Percentiles rank a stretch among this genome's conserved stretches.
These are phyloP conservation scores for Fraxinus platypoda DNA, from an alignment of 305 asterid species.

Conservation along the genomic window DNA sequence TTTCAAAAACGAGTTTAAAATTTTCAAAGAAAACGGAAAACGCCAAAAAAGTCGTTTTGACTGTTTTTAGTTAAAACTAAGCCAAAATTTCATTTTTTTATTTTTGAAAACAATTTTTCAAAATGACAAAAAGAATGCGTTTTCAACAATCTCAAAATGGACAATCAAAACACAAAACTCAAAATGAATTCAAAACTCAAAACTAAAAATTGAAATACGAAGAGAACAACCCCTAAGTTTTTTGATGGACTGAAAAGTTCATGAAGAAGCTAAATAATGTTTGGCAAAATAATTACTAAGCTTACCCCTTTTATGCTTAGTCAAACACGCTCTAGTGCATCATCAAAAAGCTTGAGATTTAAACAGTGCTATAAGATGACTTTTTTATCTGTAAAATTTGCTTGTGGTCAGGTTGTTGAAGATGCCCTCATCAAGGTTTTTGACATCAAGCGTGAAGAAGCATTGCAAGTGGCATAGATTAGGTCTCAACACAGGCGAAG, in stretches of 20 bases:
- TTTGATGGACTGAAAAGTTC: neutral
- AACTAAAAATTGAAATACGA: no score
- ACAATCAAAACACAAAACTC: no score
- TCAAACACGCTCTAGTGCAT: neutral
- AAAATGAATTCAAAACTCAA: no score
- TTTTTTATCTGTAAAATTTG: constrained; percentile 6
- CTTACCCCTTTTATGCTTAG: neutral
- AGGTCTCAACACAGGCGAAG: neutral
- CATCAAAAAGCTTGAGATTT: neutral
- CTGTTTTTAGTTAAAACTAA: no score
- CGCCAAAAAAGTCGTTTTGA: no score
- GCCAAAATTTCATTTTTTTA: no score
- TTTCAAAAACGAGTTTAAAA: no score
- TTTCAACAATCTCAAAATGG: no score
- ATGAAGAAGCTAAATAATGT: neutral
- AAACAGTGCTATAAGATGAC: neutral
- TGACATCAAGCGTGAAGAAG: constrained; percentile 73
- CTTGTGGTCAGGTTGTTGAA: constrained; percentile 62
- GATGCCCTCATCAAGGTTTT: constrained; percentile 75
- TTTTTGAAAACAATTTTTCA: no score
- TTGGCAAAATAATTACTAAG: neutral
- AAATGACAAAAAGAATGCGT: no score
- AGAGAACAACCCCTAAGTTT: no score
- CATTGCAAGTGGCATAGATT: constrained; percentile 56
- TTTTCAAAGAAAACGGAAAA: no score